phyloP scores from a whole-genome alignment of 2,329 filamentous ascomycete genomes.

The Aspergillus pseudoglaucus region DNA sequence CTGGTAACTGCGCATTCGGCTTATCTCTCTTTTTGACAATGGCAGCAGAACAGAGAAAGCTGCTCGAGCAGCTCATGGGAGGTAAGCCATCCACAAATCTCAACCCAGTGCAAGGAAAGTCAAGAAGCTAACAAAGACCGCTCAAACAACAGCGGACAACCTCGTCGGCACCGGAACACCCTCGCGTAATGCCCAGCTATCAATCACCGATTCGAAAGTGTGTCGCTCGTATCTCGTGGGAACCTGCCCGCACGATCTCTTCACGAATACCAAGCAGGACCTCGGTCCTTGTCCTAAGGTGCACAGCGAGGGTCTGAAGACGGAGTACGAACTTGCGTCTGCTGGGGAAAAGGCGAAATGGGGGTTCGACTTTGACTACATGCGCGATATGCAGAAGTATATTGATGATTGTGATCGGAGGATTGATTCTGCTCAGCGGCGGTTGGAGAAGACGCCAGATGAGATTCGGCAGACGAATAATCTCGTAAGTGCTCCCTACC shows the following conservation, averaged over 20 bases:
- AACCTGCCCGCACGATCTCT: slow-evolving; percentile 95
- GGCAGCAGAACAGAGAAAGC: slow-evolving; percentile 96
- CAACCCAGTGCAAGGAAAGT: neutral
- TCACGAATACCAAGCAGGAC: slow-evolving; percentile 99
- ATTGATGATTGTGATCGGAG: slow-evolving; percentile 93
- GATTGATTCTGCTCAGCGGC: slow-evolving; percentile 82
- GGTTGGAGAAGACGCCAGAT: slow-evolving; percentile 94
- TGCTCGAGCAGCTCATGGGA: slow-evolving; percentile 88
- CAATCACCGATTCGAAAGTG: slow-evolving; percentile 85
- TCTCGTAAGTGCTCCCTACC: slow-evolving; percentile 45
- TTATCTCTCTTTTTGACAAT: slow-evolving; percentile 42
- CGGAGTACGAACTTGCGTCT: slow-evolving; percentile 74
- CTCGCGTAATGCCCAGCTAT: slow-evolving; percentile 71
- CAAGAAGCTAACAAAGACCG: slow-evolving; percentile 21
- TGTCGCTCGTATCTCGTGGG: slow-evolving; percentile 91
- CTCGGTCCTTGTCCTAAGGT: slow-evolving; percentile 82
- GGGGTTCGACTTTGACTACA: slow-evolving; percentile 95
- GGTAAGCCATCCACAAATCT: slow-evolving; percentile 22
- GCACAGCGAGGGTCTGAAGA: slow-evolving; percentile 80
- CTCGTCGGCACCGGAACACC: slow-evolving; percentile 72
- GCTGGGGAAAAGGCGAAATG: slow-evolving; percentile 66
- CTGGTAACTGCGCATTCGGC: slow-evolving; percentile 1
- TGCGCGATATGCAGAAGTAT: slow-evolving; percentile 91
- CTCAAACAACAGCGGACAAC: slow-evolving; percentile 43
- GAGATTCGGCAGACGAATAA: slow-evolving; percentile 94